Evolutionary conservation across 2,329 filamentous ascomycete species (phyloP), one percentile per base, ranked within the genome.

Genomic region (Trichophyton rubrum): DNA sequence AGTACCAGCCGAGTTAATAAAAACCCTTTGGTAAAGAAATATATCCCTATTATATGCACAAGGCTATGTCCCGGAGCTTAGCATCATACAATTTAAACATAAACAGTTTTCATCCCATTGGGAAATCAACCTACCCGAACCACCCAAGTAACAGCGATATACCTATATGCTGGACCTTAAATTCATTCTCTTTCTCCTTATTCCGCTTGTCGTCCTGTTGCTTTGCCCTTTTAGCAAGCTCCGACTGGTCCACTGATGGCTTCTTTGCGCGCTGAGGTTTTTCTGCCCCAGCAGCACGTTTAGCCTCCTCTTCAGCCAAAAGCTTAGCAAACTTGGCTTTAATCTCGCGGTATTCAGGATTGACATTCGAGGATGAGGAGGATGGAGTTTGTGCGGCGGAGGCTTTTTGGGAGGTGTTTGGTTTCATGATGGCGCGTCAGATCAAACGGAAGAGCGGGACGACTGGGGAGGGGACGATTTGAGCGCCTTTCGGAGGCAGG

Each of bases 1-100:
- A 93, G 80, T 58, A 92, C 86, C 63, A 90, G 77, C 62, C 93
- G 84, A 60, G 92, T 96, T 65, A 99, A 82, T 64, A 99, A 83
- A 74, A 99, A 99, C 41, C 93, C 93, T 71, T 87, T 90, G 27
- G 90, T 95, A 75, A 99, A 99, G 70, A 96, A 87, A 71, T 88
- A 89, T 68, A 97, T 86, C 62, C 90, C 92, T 40, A 87, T 78
- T 53, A 82, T 79, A 71, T 99, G 93, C 45, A 96, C 81, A 65
- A 81, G 68, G 64, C 84, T 86, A 66, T 49, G 33, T 7, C 27
- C 49, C 17, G 20, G 27, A 9, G 15, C 27, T 55, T 55, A 55
- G 49, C 27, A 35, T 20, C 49, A 33, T 33, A 11, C 3, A 30
- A 7, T 30, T 7, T 7, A 35, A 35, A 17, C 20, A 35, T 33